Conservation (phyloP, 1,284 basidiomycete species). For the Trametes sp. region DNA sequence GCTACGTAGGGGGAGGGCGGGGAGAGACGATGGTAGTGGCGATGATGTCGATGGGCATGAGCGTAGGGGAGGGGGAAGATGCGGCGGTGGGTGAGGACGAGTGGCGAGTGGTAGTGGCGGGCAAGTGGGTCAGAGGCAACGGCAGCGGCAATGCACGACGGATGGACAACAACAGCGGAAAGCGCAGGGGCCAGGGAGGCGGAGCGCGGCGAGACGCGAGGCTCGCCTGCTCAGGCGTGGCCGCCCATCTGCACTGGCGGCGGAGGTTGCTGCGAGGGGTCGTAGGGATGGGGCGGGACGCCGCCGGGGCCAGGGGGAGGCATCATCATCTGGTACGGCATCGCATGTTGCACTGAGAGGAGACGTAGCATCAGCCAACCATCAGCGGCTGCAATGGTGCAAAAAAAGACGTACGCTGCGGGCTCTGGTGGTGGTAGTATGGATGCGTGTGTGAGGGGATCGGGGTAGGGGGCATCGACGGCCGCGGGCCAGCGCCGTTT, state of each 20-base stretch:
- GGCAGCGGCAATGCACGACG: constrained; percentile 24
- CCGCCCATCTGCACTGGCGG: constrained; percentile 78
- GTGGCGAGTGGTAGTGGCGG: constrained; percentile 5
- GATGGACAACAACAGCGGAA: background rate
- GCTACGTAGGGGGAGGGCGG: background rate
- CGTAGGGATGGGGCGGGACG: constrained; percentile 74
- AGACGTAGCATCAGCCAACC: constrained; percentile 32
- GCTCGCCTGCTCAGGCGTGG: constrained; percentile 55
- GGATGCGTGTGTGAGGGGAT: constrained; percentile 84
- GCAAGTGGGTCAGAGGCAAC: constrained; percentile 25
- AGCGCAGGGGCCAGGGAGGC: background rate
- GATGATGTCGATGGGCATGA: background rate
- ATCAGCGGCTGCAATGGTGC: constrained; percentile 31
- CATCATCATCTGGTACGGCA: constrained; percentile 89
- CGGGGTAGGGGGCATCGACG: constrained; percentile 86
- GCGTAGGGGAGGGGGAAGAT: background rate
- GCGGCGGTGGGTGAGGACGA: constrained; percentile 2
- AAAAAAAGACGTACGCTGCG: constrained; percentile 67
- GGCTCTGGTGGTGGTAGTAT: constrained; percentile 87
- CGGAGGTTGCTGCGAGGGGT: constrained; percentile 60
- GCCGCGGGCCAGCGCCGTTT: constrained; percentile 75
- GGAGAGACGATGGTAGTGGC: background rate
- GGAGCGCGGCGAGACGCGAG: too few species aligned
- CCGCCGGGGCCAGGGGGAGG: constrained; percentile 67
- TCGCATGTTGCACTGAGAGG: constrained; percentile 75